Conservation (phyloP, 306 rosid species). For the Begonia loranthoides region DNA sequence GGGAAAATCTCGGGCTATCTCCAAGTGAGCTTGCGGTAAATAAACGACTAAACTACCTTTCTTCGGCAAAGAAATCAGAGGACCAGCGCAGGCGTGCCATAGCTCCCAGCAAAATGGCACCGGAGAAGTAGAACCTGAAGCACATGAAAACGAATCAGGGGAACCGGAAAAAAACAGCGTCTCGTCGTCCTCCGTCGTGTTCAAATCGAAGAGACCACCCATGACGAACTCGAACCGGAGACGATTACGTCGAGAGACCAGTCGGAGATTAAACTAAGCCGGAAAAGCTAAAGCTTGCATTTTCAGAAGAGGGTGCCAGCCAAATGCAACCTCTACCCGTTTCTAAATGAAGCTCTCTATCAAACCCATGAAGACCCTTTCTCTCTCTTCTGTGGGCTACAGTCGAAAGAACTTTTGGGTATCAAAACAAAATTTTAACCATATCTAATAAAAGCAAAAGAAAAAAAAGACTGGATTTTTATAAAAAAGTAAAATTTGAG, state of each 20-base stretch:
- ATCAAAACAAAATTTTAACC: slow-evolving; percentile 30
- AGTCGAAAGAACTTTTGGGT: slow-evolving; percentile 24
- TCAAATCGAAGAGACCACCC: slow-evolving; percentile 91
- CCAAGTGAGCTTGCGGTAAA: slow-evolving; percentile 87
- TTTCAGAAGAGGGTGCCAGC: slow-evolving; percentile 22
- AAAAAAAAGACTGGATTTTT: neutral
- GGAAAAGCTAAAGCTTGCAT: slow-evolving; percentile 31
- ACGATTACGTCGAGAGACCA: neutral
- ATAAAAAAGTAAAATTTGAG: slow-evolving; percentile 8
- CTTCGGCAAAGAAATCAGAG: slow-evolving; percentile 80
- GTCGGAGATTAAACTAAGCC: slow-evolving; percentile 8
- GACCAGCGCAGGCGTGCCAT: slow-evolving; percentile 99
- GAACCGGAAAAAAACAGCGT: slow-evolving; percentile 46
- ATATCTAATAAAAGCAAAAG: neutral
- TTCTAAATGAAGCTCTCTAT: slow-evolving; percentile 49
- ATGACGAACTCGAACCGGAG: slow-evolving; percentile 13
- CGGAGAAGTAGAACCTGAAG: slow-evolving; percentile 17
- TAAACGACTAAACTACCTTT: slow-evolving; percentile 79
- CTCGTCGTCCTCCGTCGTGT: slow-evolving; percentile 88
- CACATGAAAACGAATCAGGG: slow-evolving; percentile 37
- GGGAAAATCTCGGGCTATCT: slow-evolving; percentile 58
- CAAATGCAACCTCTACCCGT: slow-evolving; percentile 41
- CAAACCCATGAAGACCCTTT: slow-evolving; percentile 29
- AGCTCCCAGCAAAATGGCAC: slow-evolving; percentile 77
- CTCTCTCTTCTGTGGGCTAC: slow-evolving; percentile 19